Evolutionary conservation across 2,329 filamentous ascomycete genomes (phyloP).

Genomic region (Mycosphaerella arachidis): DNA sequence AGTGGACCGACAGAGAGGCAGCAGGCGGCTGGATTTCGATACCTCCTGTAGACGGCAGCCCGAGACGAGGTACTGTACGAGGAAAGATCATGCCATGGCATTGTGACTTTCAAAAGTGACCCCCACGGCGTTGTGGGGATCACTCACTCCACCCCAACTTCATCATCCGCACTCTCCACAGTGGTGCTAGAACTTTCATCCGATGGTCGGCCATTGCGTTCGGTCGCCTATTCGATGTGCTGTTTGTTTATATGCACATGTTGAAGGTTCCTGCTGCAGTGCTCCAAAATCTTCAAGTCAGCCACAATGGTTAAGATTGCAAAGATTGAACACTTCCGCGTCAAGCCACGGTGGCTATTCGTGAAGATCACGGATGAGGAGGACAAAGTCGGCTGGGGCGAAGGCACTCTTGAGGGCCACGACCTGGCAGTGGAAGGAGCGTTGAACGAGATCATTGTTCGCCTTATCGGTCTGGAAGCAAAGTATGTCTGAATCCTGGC

Average conservation of each 20-base stretch:
- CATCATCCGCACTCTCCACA: neutral
- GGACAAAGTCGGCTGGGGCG: slow-evolving; percentile 66
- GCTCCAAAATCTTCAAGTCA: neutral
- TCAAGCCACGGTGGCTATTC: slow-evolving; percentile 71
- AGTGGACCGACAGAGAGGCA: slow-evolving; percentile 22
- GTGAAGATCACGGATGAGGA: slow-evolving; percentile 69
- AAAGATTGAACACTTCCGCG: slow-evolving; percentile 67
- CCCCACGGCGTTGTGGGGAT: neutral
- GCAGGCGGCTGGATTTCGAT: slow-evolving; percentile 26
- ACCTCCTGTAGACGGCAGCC: slow-evolving; percentile 19
- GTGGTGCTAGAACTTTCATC: neutral
- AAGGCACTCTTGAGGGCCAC: slow-evolving; percentile 70
- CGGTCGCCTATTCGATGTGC: neutral
- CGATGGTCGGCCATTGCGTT: neutral
- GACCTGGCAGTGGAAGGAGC: slow-evolving; percentile 70
- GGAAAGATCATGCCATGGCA: neutral
- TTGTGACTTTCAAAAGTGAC: neutral
- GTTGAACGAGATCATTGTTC: slow-evolving; percentile 60
- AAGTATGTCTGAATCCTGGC: slow-evolving; percentile 37
- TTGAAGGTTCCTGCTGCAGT: neutral
- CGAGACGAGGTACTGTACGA: neutral
- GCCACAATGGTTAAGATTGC: slow-evolving; percentile 58
- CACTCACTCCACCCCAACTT: neutral
- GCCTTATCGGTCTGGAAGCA: slow-evolving; percentile 64
- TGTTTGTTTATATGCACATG: neutral